Evolutionary conservation across 2,329 filamentous ascomycete species (phyloP), one percentile per base, ranked within the genome.

Genomic region (Trichoderma sp.): DNA sequence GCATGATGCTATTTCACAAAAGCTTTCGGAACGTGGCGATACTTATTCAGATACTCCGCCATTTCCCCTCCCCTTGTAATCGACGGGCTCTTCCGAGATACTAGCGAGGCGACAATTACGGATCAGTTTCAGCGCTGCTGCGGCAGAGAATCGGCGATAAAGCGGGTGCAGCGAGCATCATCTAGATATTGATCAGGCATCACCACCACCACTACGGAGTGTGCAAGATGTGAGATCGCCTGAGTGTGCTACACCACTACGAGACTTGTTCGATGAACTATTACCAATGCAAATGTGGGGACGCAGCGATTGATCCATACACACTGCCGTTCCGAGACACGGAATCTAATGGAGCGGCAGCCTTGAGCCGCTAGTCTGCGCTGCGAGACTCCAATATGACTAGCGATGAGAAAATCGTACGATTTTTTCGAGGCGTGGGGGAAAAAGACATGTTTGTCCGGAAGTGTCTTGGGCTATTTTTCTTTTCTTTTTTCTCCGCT

Each of bases 341-440:
- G 72, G 64, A 45, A 62, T 75, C 72, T 66, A 75, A 75, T 69
- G 35, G 72, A 75, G 38, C 64, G 72, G 63, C 64, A 72, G 60
- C 60, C 69, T 65, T n/a, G 29, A 64, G 59, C 69, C 69, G 60
- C 59, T 72, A 72, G 69, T 56, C 27, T 64, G 60, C 38, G n/a
- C 45, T 64, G 69, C 60, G 27, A 72, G 59, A 29, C 29, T 72
- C 69, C 53, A 65, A 72, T 65, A 65, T 72, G 38, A 65, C 69
- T 50, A 65, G 69, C 60, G 50, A 64, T 14, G 59, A 72, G 45
- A 72, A 65, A 72, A 65, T 72, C 69, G 69, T 72, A 72, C 60
- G 69, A 72, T 31, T 72, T 72, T 56, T 50, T 69, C 31, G 8
- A 18, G 38, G 21, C 60, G 69, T 64, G 69, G 69, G 59, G 69